phyloP scores from a whole-genome alignment of 2,329 filamentous ascomycete genomes.

The Harringtonia lauricola region DNA sequence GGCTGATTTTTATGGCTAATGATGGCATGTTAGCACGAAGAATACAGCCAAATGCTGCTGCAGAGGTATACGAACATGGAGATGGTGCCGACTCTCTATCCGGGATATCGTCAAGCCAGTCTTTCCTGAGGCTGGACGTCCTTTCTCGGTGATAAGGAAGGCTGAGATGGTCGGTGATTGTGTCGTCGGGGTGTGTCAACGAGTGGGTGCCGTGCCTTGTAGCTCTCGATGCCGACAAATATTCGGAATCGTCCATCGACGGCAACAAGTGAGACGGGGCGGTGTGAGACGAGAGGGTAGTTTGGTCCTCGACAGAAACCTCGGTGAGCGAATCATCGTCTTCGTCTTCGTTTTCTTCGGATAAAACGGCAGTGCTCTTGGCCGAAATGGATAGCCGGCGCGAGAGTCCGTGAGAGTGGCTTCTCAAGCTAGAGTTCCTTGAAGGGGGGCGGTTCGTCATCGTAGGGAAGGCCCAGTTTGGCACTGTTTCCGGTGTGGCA shows the following conservation, averaged over 20 bases:
- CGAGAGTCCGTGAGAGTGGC: too few species aligned
- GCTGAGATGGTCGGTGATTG: slow-evolving; percentile 1
- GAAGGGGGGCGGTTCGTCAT: not conserved
- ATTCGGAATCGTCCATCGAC: too few species aligned
- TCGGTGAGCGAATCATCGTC: too few species aligned
- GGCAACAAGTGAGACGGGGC: too few species aligned
- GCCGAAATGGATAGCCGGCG: too few species aligned
- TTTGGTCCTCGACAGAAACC: too few species aligned
- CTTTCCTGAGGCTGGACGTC: not conserved
- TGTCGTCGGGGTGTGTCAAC: not conserved
- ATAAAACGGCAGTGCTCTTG: too few species aligned
- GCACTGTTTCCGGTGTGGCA: too few species aligned
- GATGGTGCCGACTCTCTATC: slow-evolving; percentile 10
- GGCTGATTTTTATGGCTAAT: slow-evolving; percentile 5
- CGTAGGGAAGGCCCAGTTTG: slow-evolving; percentile 2
- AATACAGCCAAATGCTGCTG: not conserved
- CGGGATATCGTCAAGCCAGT: slow-evolving; percentile 3
- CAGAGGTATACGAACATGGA: slow-evolving; percentile 14
- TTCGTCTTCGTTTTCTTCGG: too few species aligned
- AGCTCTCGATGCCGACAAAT: too few species aligned
- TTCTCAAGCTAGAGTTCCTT: too few species aligned
- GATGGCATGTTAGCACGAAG: slow-evolving; percentile 3
- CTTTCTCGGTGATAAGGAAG: slow-evolving; percentile 4
- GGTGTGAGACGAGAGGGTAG: too few species aligned
- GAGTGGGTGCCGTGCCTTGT: slow-evolving; percentile 4